Evolutionary conservation across 768 basidiomycete genomes (phyloP), one percentile per base, ranked within the genome.

Genomic region (Tylopilus vinaceipallidus): DNA sequence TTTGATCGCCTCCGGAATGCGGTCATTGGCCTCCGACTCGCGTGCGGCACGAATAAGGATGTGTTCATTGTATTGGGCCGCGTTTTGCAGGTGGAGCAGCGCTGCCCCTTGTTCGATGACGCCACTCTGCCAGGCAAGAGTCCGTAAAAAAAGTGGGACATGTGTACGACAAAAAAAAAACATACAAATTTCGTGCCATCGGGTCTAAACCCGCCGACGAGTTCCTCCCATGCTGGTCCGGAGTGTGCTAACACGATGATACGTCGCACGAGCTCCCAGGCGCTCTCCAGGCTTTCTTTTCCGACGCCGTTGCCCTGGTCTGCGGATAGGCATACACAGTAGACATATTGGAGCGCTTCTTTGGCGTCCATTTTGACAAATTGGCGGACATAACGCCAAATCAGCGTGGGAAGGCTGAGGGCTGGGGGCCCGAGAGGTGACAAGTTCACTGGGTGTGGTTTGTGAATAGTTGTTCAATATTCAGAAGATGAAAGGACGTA

Each of bases 301-400:
- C 92, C 91, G 11, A 86, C 75, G 1, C 79, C 79, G 3, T 75
- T 73, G 9, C 78, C 74, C 30, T 89, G 84, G 64, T 95, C 92
- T 8, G 84, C 76, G 23, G 80, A 78, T 6, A 98, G 78, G 47
- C 84, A 83, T 6, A 97, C 79, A 50, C 88, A 88, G 62, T 93
- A 94, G 20, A 95, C 88, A 57, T 98, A 98, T 69, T 99, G 94
- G 43, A 99, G 71, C 0, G 95, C 95, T 60, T 95, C 91, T 61
- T 88, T 86, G 0, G 95, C 88, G 58, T 97, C 95, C 78, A 91
- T 82, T 70, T 87, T 90, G 23, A 88, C 89, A 64, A 98, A 97
- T 51, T 87, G 88, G 30, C 92, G 83, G 37, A 97, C 83, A 63
- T 99, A 98, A 13, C 93, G 88, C 82, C 93, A 94, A 50, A 94